Evolutionary conservation across 345 rosid species (phyloP).

Genomic region (Garcia nutans): DNA sequence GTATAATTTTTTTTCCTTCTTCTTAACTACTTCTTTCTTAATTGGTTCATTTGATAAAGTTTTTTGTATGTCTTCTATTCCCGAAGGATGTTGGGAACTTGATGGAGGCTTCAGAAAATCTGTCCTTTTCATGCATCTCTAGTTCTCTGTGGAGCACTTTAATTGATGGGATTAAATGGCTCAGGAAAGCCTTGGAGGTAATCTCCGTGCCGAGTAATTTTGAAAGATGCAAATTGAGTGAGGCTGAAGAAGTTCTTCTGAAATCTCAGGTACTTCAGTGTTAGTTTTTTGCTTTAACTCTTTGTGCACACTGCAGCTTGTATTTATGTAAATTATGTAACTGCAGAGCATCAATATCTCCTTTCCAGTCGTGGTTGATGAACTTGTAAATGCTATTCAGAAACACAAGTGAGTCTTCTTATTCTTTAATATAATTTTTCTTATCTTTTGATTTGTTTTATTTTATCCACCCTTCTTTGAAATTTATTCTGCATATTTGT

Average conservation of each 20-base stretch:
- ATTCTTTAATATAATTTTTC: neutral
- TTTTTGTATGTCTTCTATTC: constrained; percentile 12
- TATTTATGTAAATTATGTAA: constrained; percentile 6
- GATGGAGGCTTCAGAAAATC: constrained; percentile 37
- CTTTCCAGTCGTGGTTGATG: constrained; percentile 41
- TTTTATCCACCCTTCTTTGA: neutral
- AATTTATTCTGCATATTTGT: neutral
- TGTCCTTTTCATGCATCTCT: constrained; percentile 25
- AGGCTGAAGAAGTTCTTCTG: constrained; percentile 57
- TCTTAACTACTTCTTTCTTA: neutral
- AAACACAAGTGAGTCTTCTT: constrained; percentile 50
- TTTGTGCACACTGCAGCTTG: constrained; percentile 4
- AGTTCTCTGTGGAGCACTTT: constrained; percentile 38
- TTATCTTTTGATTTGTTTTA: neutral
- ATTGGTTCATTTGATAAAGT: constrained; percentile 9
- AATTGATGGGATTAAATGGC: constrained; percentile 51
- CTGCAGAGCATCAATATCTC: constrained; percentile 44
- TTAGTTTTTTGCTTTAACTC: neutral
- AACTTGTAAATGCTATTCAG: constrained; percentile 40
- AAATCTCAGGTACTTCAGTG: constrained; percentile 40
- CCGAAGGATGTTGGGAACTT: constrained; percentile 54
- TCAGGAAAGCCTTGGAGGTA: constrained; percentile 43
- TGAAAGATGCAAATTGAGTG: constrained; percentile 44
- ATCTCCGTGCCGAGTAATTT: constrained; percentile 32
- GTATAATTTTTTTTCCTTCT: neutral